Percentiles rank a stretch among this genome's conserved stretches.
phyloP scores from a whole-genome alignment of 2,329 filamentous ascomycete genomes.

The Colletotrichum tofieldiae region DNA sequence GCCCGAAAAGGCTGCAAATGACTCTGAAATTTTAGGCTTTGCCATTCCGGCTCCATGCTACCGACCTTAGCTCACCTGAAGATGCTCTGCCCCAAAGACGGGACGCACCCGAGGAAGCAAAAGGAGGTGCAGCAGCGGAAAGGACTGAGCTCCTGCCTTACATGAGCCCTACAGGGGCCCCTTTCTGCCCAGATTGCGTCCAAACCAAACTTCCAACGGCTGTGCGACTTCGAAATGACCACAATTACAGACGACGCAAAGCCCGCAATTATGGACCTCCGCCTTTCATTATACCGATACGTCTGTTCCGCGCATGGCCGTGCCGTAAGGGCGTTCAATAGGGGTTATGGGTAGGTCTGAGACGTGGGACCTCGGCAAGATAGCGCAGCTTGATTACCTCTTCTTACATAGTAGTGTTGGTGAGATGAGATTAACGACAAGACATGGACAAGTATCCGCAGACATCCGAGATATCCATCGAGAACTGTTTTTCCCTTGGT shows the following conservation, averaged over 20 bases:
- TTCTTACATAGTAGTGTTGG: not conserved
- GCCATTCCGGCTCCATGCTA: conserved; percentile 5
- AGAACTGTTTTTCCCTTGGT: not conserved
- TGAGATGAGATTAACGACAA: not conserved
- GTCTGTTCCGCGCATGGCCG: conserved; percentile 5
- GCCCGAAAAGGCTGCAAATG: conserved; percentile 3
- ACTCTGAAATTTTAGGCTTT: conserved; percentile 1
- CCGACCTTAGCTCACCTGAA: not conserved
- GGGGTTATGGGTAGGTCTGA: conserved; percentile 35
- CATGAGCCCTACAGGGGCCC: conserved; percentile 14
- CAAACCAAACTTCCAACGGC: conserved; percentile 2
- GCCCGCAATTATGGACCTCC: conserved; percentile 21
- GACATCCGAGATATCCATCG: not conserved
- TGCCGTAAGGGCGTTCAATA: conserved; percentile 18
- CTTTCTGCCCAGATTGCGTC: conserved; percentile 18
- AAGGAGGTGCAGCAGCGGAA: conserved; percentile 4
- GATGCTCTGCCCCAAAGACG: not conserved
- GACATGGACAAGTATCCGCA: not conserved
- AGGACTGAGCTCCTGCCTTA: not conserved
- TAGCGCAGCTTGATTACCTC: conserved; percentile 13
- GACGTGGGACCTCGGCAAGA: conserved; percentile 23
- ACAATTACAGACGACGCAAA: conserved; percentile 28
- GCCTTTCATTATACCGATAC: conserved; percentile 6
- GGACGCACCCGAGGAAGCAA: not conserved
- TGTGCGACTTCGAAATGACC: conserved; percentile 26